Evolutionary conservation across 257 asterid species (phyloP).

Genomic region (Fraxinus excelsior): DNA sequence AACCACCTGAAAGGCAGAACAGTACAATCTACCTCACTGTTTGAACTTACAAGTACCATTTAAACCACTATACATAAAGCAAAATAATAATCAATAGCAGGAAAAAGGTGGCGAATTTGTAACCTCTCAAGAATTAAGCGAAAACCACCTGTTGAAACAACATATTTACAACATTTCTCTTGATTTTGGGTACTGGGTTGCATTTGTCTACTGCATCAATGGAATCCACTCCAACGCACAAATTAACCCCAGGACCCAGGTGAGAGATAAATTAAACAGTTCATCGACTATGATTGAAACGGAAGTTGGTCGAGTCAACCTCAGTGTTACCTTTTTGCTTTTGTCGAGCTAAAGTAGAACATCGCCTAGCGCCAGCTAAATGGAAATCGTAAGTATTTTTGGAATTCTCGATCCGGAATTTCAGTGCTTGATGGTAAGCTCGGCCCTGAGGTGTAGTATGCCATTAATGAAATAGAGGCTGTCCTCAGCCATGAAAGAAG

Average conservation of each 20-base stretch:
- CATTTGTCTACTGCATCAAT: neutral
- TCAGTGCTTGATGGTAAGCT: constrained; percentile 33
- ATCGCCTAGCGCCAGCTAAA: neutral
- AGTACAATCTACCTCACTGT: neutral
- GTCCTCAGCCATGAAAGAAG: constrained; percentile 38
- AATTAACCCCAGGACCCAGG: neutral
- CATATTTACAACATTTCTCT: neutral
- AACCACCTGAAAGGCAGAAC: no score
- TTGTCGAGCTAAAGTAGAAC: neutral
- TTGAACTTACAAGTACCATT: neutral
- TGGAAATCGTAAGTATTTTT: neutral
- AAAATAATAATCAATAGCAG: no score
- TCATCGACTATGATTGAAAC: neutral
- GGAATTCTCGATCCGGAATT: neutral
- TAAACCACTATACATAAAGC: no score
- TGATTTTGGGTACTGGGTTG: neutral
- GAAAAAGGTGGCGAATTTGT: no score
- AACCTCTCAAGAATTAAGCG: neutral
- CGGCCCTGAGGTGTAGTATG: constrained; percentile 37
- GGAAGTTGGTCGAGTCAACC: constrained; percentile 3
- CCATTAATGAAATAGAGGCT: constrained; percentile 36
- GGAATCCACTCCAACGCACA: no score
- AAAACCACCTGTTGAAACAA: neutral
- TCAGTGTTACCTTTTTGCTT: neutral
- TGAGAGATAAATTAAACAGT: neutral